Conservation (phyloP, 1,139 yeast species). For the Yamadazyma buinensis region DNA sequence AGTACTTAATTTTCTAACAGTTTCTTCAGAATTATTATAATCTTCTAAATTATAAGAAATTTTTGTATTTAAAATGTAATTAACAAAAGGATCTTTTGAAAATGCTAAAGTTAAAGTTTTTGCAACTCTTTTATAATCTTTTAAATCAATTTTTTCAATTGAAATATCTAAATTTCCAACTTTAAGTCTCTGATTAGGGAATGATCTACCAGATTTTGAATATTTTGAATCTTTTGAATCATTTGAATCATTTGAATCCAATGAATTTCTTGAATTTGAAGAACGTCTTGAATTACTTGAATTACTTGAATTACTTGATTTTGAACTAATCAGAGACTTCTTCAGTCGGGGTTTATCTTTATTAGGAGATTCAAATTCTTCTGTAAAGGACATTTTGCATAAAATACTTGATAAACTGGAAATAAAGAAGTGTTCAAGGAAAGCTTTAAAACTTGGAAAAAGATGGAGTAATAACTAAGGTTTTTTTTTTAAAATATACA, state of each 20-base stretch:
- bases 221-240: no score
- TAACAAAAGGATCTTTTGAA: constrained; percentile 40
- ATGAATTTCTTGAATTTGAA: constrained; percentile 1
- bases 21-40: constrained; percentile 14
- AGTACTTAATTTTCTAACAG: constrained; percentile 14
- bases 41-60: constrained; percentile 16
- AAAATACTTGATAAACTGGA: no score
- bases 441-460: no score
- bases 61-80: constrained; percentile 35
- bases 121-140: constrained; percentile 38
- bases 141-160: constrained; percentile 27
- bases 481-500: no score
- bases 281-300: neutral
- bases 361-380: constrained; percentile 33
- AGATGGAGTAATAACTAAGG: no score
- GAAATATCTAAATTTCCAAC: constrained; percentile 23
- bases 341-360: constrained; percentile 44
- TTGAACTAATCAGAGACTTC: constrained; percentile 32
- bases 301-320: no score
- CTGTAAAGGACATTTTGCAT: constrained; percentile 20
- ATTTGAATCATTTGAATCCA: neutral
- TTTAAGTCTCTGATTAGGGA: constrained; percentile 16
- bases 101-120: constrained; percentile 36
- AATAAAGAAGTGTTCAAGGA: no score
- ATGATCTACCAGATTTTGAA: neutral